Percentiles rank a stretch among this genome's conserved stretches.
Evolutionary conservation across 306 rosid genomes (phyloP).

Genomic region (Castanea sativa): DNA sequence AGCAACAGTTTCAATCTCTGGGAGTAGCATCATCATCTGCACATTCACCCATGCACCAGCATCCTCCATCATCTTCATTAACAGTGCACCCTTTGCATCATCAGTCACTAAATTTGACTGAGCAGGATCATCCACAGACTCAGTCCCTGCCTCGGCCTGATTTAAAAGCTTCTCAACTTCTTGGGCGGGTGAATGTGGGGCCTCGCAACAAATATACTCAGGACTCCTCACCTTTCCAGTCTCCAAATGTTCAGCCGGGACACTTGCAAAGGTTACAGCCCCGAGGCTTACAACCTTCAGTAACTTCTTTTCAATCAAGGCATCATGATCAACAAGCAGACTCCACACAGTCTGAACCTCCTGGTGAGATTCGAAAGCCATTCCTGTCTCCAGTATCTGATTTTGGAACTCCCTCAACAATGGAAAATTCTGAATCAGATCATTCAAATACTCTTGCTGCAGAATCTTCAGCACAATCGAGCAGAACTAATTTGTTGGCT

Average conservation of each 20-base stretch:
- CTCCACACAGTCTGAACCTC: constrained; percentile 36
- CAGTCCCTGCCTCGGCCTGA: constrained; percentile 29
- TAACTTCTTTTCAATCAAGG: constrained; percentile 42
- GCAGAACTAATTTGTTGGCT: constrained; percentile 65
- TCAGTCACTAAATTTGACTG: constrained; percentile 40
- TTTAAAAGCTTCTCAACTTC: constrained; percentile 37
- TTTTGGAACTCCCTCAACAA: constrained; percentile 19
- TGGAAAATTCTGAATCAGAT: constrained; percentile 26
- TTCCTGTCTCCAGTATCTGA: constrained; percentile 25
- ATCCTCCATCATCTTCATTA: constrained; percentile 38
- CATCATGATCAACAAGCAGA: constrained; percentile 31
- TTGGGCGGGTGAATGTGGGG: constrained; percentile 28
- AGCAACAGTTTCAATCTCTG: constrained; percentile 36
- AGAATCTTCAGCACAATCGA: constrained; percentile 52
- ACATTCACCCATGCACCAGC: constrained; percentile 52
- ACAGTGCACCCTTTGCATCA: constrained; percentile 30
- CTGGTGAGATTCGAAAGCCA: constrained; percentile 38
- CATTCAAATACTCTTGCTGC: constrained; percentile 25
- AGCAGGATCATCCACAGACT: constrained; percentile 32
- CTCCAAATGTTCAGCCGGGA: constrained; percentile 32
- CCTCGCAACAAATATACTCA: constrained; percentile 33
- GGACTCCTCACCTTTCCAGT: constrained; percentile 36
- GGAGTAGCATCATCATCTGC: constrained; percentile 47
- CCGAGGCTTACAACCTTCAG: constrained; percentile 37
- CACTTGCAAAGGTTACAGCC: constrained; percentile 45